phyloP scores from a whole-genome alignment of 805 yeast genomes.

The Ogataea minuta region DNA sequence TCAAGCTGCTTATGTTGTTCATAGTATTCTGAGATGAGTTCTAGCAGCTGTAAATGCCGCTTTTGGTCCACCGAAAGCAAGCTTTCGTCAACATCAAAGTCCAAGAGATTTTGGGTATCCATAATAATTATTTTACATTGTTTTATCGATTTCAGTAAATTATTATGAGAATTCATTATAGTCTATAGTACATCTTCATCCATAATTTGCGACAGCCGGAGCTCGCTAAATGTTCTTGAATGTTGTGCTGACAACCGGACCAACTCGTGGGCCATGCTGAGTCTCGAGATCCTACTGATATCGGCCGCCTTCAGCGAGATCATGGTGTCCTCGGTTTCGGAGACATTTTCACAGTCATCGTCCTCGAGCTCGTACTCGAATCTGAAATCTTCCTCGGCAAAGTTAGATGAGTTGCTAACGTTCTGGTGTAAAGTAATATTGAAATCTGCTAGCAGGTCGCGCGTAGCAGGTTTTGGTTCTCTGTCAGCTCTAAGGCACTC shows the following conservation, averaged over 20 bases:
- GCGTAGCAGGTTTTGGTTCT: constrained; percentile 1
- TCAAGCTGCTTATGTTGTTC: constrained; percentile 21
- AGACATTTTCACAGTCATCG: constrained; percentile 16
- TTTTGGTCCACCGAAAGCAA: constrained; percentile 4
- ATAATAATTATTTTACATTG: neutral
- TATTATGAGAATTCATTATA: neutral
- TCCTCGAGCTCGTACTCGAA: constrained; percentile 9
- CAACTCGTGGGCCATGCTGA: constrained; percentile 20
- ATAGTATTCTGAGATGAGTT: constrained; percentile 37
- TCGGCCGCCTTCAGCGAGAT: constrained; percentile 30
- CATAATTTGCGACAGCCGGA: constrained; percentile 12
- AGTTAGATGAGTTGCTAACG: neutral
- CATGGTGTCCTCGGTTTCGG: constrained; percentile 21
- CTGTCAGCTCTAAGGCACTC: constrained; percentile 9
- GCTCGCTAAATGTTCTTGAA: constrained; percentile 14
- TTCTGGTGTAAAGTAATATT: neutral
- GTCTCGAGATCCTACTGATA: constrained; percentile 26
- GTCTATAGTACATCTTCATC: constrained; percentile 10
- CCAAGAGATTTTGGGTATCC: constrained; percentile 1
- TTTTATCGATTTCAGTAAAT: neutral
- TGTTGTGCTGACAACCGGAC: constrained; percentile 12
- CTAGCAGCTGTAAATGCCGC: constrained; percentile 27
- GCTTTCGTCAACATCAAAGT: neutral
- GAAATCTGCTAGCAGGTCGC: constrained; percentile 9
- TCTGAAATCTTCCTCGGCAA: constrained; percentile 3